Conservation (phyloP, 192 early-diverging fungal species). For the Coemansia sp. region DNA sequence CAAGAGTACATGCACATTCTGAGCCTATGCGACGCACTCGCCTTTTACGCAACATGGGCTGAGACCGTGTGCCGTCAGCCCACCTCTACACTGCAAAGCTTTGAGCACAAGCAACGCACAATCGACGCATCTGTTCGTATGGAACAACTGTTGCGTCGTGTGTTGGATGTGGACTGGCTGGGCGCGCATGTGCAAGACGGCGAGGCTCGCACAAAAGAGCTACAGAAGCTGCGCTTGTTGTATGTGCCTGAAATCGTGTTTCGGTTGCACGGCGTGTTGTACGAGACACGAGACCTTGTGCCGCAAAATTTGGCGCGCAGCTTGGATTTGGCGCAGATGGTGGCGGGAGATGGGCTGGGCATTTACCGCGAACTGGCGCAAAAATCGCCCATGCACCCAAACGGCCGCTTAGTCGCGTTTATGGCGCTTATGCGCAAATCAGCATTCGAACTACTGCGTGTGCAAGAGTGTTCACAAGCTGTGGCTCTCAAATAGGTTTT, state of each 20-base stretch:
- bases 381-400: conserved; percentile 35
- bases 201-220: conserved; percentile 32
- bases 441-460: conserved; percentile 45
- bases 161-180: conserved; percentile 45
- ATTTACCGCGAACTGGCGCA: conserved; percentile 55
- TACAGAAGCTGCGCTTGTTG: conserved; percentile 53
- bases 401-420: conserved; percentile 50
- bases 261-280: conserved; percentile 68
- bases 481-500: conserved; percentile 2
- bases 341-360: conserved; percentile 52
- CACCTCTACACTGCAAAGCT: conserved; percentile 23
- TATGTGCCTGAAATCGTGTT: conserved; percentile 69
- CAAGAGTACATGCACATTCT: conserved; percentile 54
- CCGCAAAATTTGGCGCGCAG: conserved; percentile 55
- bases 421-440: conserved; percentile 56
- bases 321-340: conserved; percentile 58
- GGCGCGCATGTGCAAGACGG: conserved; percentile 10
- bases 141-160: conserved; percentile 36
- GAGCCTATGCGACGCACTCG: conserved; percentile 48
- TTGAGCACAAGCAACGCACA: conserved; percentile 39
- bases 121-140: conserved; percentile 20
- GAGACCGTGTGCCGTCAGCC: conserved; percentile 42
- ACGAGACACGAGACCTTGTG: conserved; percentile 59
- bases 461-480: conserved; percentile 25
- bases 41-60: conserved; percentile 43